These are phyloP conservation scores for Teunomyces barrocoloradensis DNA, from an alignment of 805 yeast genomes.

Conservation along the genomic window DNA sequence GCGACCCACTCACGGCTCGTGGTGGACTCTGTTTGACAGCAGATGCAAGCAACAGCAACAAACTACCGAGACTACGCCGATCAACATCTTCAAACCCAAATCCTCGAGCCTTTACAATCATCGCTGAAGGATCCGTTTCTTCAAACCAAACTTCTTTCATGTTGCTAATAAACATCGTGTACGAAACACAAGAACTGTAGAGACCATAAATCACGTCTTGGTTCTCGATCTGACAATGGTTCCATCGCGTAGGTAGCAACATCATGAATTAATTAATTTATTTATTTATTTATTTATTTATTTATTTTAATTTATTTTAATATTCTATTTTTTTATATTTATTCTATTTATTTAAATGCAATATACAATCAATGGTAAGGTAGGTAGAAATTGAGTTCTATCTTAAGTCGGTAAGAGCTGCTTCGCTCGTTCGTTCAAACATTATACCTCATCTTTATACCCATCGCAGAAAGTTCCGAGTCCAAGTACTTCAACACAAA, in stretches of 20 bases:
- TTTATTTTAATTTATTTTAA: too few relatives aligned
- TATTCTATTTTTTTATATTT: background rate
- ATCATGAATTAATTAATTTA: background rate
- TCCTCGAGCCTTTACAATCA: constrained; percentile 17
- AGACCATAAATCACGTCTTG: constrained; percentile 15
- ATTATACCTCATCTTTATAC: constrained; percentile 87
- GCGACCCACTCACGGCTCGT: background rate
- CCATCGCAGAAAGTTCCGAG: constrained; percentile 96
- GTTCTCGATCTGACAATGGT: background rate
- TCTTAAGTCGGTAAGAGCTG: too few relatives aligned
- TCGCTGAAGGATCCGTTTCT: constrained; percentile 11
- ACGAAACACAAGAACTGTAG: constrained; percentile 9
- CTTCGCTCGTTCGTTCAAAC: constrained; percentile 32
- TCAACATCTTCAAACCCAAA: constrained; percentile 26
- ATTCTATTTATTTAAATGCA: background rate
- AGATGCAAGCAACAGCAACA: background rate
- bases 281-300: too few relatives aligned
- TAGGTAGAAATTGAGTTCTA: too few relatives aligned
- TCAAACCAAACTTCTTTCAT: constrained; percentile 28
- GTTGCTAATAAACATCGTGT: constrained; percentile 25
- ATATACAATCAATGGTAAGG: too few relatives aligned
- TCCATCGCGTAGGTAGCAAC: background rate
- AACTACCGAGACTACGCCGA: constrained; percentile 5
- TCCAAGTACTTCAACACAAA: constrained; percentile 93
- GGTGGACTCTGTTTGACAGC: background rate